Evolutionary conservation across 139 green algal genomes (phyloP).

Genomic region (Micractinium sp.): DNA sequence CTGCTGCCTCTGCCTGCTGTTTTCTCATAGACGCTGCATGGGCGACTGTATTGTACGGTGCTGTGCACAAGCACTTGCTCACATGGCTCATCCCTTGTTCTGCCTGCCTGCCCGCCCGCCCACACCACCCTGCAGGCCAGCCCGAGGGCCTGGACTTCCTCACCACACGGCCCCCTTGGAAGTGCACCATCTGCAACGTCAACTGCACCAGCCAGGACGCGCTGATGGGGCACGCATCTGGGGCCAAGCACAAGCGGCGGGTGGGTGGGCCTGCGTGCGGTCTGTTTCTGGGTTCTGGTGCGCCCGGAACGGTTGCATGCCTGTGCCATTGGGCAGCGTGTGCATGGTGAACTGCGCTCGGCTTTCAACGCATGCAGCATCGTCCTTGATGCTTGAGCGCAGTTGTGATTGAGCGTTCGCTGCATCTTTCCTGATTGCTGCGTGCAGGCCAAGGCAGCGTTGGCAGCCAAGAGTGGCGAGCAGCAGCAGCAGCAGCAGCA

Average conservation of each 20-base stretch:
- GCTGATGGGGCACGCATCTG: slow-evolving; percentile 80
- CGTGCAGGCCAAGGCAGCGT: slow-evolving; percentile 47
- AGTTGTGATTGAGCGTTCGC: background rate
- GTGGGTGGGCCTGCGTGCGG: background rate
- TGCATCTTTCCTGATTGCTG: background rate
- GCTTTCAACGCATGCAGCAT: background rate
- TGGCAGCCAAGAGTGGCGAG: slow-evolving; percentile 34
- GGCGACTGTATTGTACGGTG: no score
- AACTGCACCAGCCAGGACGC: slow-evolving; percentile 88
- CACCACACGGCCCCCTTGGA: slow-evolving; percentile 76
- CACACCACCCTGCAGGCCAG: slow-evolving; percentile 18
- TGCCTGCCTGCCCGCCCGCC: background rate
- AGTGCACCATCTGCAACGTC: slow-evolving; percentile 88
- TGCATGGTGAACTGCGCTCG: background rate
- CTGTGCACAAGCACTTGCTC: no score
- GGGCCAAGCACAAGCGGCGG: slow-evolving; percentile 84
- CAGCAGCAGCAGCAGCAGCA: background rate
- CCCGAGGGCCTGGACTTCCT: slow-evolving; percentile 75
- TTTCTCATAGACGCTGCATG: no score
- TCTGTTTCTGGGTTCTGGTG: background rate
- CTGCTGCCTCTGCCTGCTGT: background rate
- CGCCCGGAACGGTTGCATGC: background rate
- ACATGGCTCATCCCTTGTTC: background rate
- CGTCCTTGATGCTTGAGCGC: background rate
- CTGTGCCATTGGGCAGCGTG: background rate